Evolutionary conservation across 2,329 filamentous ascomycete species (phyloP).

Genomic region (Colletotrichum zoysiae): DNA sequence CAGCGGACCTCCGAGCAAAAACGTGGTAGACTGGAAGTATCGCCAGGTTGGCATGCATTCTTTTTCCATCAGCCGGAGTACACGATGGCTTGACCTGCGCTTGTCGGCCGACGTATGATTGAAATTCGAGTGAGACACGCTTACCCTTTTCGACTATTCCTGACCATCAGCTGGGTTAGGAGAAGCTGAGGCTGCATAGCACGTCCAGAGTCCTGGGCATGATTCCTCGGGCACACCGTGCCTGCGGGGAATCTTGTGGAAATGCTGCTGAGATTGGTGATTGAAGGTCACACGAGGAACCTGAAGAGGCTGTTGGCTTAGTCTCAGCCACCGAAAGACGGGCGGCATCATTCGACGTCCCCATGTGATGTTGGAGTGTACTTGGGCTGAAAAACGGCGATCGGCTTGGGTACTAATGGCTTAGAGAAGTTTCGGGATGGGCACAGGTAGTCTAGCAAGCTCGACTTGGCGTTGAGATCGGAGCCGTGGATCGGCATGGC

Average conservation of each 20-base stretch:
- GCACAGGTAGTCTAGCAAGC: too few relatives aligned
- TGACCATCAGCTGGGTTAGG: not conserved
- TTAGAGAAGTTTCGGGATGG: too few relatives aligned
- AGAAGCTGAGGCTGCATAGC: not conserved
- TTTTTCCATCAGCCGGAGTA: not conserved
- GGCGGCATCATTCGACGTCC: not conserved
- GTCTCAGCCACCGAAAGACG: not conserved
- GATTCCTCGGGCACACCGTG: not conserved
- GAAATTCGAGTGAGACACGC: not conserved
- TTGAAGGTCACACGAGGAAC: too few relatives aligned
- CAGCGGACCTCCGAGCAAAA: not conserved
- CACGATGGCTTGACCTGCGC: not conserved
- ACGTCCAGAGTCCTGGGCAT: not conserved
- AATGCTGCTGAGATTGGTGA: not conserved
- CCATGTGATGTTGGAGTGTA: not conserved
- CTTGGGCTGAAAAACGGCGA: not conserved
- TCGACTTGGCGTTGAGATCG: too few relatives aligned
- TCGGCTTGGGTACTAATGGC: too few relatives aligned
- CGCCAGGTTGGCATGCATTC: not conserved
- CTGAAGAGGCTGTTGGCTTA: too few relatives aligned
- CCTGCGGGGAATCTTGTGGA: not conserved
- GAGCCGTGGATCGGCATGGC: too few relatives aligned
- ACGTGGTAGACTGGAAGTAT: too few relatives aligned
- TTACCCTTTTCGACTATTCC: not conserved
- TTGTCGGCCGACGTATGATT: not conserved